Evolutionary conservation across 2,329 filamentous ascomycete genomes (phyloP), one percentile per base, ranked within the genome.

Genomic region (Trichoderma oligosporum): DNA sequence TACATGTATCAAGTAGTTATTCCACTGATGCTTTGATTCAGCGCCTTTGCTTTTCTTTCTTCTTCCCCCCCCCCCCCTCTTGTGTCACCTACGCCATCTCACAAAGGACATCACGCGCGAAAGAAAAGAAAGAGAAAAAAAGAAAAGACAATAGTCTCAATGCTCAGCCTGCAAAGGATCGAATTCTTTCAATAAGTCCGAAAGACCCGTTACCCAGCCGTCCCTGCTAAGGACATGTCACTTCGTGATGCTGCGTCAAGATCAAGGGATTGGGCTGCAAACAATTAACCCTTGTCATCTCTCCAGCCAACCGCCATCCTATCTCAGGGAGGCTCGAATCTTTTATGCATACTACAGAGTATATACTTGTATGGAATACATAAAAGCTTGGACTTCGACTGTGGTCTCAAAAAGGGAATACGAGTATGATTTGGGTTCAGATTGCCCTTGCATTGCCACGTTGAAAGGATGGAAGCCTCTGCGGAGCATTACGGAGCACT

Each of bases 331-430:
- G n/a, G n/a, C 39, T 22, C 33, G 44, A 49, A 45, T 27, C n/a
- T 53, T n/a, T 54, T 54, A 54, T 54, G 49, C 49, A 35, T 54
- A 54, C 27, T 31, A n/a, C n/a, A n/a, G n/a, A 16, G 14, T 14
- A 22, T 18, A n/a, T 35, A 24, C 16, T 24, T 29, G 22, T 35
- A 11, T 4, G 29, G 9, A 36, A 33, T 11, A 25, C 49, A 35
- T 39, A 8, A 46, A 27, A 29, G 12, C 52, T 38, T 22, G n/a
- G 18, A 11, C 33, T 55, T n/a, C 11, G 24, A 31, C 27, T 46
- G 39, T n/a, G 41, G 20, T n/a, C 29, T 36, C 18, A 20, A 25
- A 38, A 38, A 7, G 51, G 41, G n/a, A n/a, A n/a, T n/a, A n/a
- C n/a, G n/a, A 29, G 16, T 9, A 46, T 44, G 22, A 3, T 24